Percentiles rank a stretch among this genome's conserved stretches.
Conservation (phyloP, 2,329 filamentous ascomycete species). For the Pseudofabraea citricarpa region DNA sequence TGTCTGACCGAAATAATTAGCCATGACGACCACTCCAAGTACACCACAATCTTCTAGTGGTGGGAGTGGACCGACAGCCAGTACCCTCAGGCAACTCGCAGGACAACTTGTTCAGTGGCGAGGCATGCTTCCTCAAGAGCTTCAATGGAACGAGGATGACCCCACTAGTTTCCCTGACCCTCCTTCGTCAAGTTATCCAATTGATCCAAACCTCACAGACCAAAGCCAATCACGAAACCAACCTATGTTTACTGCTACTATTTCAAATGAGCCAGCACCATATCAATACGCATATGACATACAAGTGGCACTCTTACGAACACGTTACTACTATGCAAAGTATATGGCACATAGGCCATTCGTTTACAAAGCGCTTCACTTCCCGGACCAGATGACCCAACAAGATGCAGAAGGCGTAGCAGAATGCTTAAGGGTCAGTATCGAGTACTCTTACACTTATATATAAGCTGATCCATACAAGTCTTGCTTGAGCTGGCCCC, state of each 20-base stretch:
- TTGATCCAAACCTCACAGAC: constrained; percentile 7
- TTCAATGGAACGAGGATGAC: constrained; percentile 54
- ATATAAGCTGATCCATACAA: constrained; percentile 2
- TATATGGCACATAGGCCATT: constrained; percentile 54
- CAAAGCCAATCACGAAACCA: constrained; percentile 17
- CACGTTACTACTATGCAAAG: constrained; percentile 54
- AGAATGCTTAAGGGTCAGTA: constrained; percentile 41
- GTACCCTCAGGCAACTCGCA: constrained; percentile 45
- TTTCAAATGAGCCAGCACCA: constrained; percentile 36
- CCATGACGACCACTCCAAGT: constrained; percentile 11
- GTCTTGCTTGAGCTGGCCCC: constrained; percentile 54
- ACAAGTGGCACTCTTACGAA: constrained; percentile 51
- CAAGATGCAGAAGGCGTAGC: constrained; percentile 52
- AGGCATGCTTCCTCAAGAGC: constrained; percentile 44
- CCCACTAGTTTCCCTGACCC: constrained; percentile 36
- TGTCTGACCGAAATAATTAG: too few relatives aligned
- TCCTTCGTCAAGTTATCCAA: constrained; percentile 17
- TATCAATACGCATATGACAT: constrained; percentile 51
- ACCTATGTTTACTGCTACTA: constrained; percentile 41
- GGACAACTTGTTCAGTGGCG: constrained; percentile 54
- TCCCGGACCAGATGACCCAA: constrained; percentile 45
- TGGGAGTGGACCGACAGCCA: constrained; percentile 21
- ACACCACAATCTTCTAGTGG: constrained; percentile 8
- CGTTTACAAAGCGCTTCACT: constrained; percentile 55
- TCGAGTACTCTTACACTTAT: not conserved